Percentiles rank a stretch among this genome's conserved stretches.
These are phyloP conservation scores for Pyrenopolyporus hunteri DNA, from an alignment of 495 filamentous ascomycete species.

Conservation along the genomic window DNA sequence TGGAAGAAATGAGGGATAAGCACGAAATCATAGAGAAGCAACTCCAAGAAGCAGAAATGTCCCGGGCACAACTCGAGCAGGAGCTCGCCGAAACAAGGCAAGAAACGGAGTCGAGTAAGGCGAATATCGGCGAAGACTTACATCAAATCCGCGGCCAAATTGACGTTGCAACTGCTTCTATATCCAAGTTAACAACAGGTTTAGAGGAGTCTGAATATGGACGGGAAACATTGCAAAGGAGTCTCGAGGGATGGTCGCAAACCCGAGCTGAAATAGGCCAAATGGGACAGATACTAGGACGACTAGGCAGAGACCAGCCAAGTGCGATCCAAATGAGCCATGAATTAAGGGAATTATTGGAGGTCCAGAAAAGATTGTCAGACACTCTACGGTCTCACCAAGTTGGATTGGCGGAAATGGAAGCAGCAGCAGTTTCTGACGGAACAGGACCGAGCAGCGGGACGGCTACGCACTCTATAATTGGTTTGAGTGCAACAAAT, in stretches of 20 bases:
- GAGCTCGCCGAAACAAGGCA: slow-evolving; percentile 27
- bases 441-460: neutral
- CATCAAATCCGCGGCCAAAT: slow-evolving; percentile 21
- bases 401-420: slow-evolving; percentile 3
- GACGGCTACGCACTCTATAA: neutral
- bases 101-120: slow-evolving; percentile 11
- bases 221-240: slow-evolving; percentile 20
- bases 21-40: slow-evolving; percentile 16
- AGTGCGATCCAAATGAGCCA: slow-evolving; percentile 22
- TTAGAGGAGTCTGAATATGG: slow-evolving; percentile 22
- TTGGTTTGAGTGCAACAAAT: neutral
- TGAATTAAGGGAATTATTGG: slow-evolving; percentile 27
- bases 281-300: slow-evolving; percentile 32
- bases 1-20: slow-evolving; percentile 17
- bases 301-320: slow-evolving; percentile 28
- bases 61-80: slow-evolving; percentile 23
- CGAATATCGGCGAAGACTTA: slow-evolving; percentile 21
- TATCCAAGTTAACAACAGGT: slow-evolving; percentile 14
- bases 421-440: neutral
- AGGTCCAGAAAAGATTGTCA: slow-evolving; percentile 33
- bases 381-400: slow-evolving; percentile 33
- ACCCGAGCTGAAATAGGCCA: slow-evolving; percentile 33
- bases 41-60: slow-evolving; percentile 26
- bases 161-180: neutral
- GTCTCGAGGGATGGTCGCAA: slow-evolving; percentile 35